phyloP scores from a whole-genome alignment of 306 rosid genomes.

The Acacia crassicarpa region DNA sequence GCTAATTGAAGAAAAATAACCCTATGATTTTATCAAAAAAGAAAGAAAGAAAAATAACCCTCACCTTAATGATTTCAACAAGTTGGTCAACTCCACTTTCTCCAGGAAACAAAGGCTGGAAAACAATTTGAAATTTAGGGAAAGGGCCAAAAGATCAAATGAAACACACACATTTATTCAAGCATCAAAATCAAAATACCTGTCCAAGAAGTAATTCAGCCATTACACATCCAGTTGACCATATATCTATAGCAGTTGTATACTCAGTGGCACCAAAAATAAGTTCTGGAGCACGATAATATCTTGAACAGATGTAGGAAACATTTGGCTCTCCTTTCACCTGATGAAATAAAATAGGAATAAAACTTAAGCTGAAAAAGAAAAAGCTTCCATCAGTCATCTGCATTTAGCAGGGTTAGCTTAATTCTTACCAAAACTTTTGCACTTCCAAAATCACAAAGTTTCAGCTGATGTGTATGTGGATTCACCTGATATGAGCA shows the following conservation, averaged over 20 bases:
- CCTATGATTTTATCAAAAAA: background rate
- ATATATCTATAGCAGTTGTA: constrained; percentile 95
- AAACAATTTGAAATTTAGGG: constrained; percentile 39
- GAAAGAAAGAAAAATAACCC: background rate
- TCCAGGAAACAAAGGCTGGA: constrained; percentile 98
- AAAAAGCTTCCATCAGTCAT: constrained; percentile 26
- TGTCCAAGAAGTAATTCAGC: constrained; percentile 97
- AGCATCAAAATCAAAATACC: constrained; percentile 52
- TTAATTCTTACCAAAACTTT: constrained; percentile 81
- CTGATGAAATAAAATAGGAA: constrained; percentile 51
- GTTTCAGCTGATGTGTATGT: constrained; percentile 94
- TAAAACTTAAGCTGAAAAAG: constrained; percentile 15
- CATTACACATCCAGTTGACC: constrained; percentile 99
- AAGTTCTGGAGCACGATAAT: constrained; percentile 97
- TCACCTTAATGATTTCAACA: constrained; percentile 97
- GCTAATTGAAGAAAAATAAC: background rate
- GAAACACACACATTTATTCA: constrained; percentile 19
- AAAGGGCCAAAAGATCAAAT: background rate
- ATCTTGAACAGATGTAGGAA: constrained; percentile 98
- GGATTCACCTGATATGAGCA: constrained; percentile 86
- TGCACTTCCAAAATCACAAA: constrained; percentile 98
- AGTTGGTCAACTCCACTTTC: constrained; percentile 99
- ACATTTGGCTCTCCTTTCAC: constrained; percentile 99
- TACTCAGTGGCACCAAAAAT: constrained; percentile 98
- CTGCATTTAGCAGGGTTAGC: constrained; percentile 16